Evolutionary conservation across 1,284 basidiomycete genomes (phyloP).

Genomic region (Somion occarium): DNA sequence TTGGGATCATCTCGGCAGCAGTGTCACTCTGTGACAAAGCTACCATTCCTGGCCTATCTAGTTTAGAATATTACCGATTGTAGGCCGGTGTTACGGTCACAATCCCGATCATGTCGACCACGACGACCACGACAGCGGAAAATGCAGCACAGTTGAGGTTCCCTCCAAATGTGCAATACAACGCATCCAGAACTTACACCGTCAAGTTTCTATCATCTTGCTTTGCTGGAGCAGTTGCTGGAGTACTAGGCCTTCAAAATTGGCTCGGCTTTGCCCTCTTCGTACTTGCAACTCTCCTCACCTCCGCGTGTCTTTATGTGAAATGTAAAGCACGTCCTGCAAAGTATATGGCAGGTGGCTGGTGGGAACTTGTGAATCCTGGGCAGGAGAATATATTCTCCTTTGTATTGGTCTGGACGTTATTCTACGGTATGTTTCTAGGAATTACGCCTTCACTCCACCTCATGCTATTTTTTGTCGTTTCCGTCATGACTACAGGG

Average conservation of each 20-base stretch:
- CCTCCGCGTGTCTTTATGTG: slow-evolving; percentile 60
- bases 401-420: slow-evolving; percentile 85
- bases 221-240: slow-evolving; percentile 81
- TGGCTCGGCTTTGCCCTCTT: slow-evolving; percentile 79
- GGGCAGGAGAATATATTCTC: slow-evolving; percentile 85
- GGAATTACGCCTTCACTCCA: background rate
- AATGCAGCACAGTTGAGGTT: slow-evolving; percentile 61
- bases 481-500: slow-evolving; percentile 13
- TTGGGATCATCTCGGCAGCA: background rate
- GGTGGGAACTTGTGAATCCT: slow-evolving; percentile 67
- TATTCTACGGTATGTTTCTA: slow-evolving; percentile 70
- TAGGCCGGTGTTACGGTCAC: too few species aligned
- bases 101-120: slow-evolving; percentile 9
- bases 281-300: slow-evolving; percentile 59
- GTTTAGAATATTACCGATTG: too few species aligned
- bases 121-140: slow-evolving; percentile 32
- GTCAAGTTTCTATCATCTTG: slow-evolving; percentile 77
- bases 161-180: slow-evolving; percentile 67
- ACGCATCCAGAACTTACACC: slow-evolving; percentile 52
- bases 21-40: too few species aligned
- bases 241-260: slow-evolving; percentile 83
- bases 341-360: slow-evolving; percentile 58
- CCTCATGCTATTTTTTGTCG: background rate
- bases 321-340: slow-evolving; percentile 63
- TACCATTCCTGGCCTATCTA: too few species aligned